These are phyloP conservation scores for Lepraria neglecta DNA, from an alignment of 495 filamentous ascomycete species.

Conservation along the genomic window DNA sequence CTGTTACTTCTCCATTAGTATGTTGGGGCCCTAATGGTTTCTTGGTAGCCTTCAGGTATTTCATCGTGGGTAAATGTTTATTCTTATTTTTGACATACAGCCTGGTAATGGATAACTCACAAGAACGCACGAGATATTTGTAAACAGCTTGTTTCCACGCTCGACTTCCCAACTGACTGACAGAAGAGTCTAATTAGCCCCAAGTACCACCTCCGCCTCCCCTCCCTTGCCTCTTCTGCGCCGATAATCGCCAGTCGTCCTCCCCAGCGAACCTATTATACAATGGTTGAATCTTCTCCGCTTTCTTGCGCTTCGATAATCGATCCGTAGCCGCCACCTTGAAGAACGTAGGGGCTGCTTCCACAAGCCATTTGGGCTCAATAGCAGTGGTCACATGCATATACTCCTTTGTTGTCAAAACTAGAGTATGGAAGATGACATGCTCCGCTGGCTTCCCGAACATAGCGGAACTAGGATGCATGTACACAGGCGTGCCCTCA, in stretches of 20 bases:
- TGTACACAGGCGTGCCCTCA: constrained; percentile 88
- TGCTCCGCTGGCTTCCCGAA: constrained; percentile 96
- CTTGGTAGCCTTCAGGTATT: too few relatives aligned
- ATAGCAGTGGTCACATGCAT: constrained; percentile 91
- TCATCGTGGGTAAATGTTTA: too few relatives aligned
- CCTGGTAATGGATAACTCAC: too few relatives aligned
- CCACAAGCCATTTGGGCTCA: constrained; percentile 86
- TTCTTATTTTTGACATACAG: too few relatives aligned
- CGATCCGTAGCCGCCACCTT: constrained; percentile 88
- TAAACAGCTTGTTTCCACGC: too few relatives aligned
- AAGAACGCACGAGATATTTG: too few relatives aligned
- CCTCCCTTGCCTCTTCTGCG: constrained; percentile 79
- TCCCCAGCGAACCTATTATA: constrained; percentile 87
- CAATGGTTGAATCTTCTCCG: constrained; percentile 87
- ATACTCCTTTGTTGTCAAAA: constrained; percentile 93
- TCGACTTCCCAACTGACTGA: too few relatives aligned
- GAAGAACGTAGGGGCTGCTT: constrained; percentile 96
- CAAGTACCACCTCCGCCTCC: constrained; percentile 92
- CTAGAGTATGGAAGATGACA: constrained; percentile 84
- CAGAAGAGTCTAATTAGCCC: constrained; percentile 51
- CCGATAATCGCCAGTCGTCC: constrained; percentile 89
- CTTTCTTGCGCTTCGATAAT: constrained; percentile 85
- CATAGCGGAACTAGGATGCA: constrained; percentile 83
- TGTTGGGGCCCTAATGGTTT: too few relatives aligned
- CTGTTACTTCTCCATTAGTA: too few relatives aligned